Evolutionary conservation across 108 stramenopile genomes (phyloP), one percentile per base, ranked within the genome.

Genomic region (Aureococcus anophagefferens): DNA sequence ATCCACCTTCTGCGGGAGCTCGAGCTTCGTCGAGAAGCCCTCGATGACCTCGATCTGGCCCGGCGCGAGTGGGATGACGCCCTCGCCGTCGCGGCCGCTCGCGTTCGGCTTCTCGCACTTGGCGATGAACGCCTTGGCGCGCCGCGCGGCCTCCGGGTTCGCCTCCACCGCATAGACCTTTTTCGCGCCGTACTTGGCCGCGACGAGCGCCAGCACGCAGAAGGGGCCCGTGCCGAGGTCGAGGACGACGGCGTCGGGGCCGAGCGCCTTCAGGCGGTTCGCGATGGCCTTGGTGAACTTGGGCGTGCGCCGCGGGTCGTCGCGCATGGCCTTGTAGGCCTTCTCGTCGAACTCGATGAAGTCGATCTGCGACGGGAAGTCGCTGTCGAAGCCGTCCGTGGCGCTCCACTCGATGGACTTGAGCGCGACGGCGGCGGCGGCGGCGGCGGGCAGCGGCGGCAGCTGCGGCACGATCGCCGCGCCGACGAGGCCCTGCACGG

Each of bases 131-230:
- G 74, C 69, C 31, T 83, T 66, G 0, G 88, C 88, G 35, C 36
- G 40, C 25, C 35, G 64, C 0, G 85, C 86, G 21, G 79, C 84
- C 68, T 83, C 76, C 30, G 63, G 63, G 32, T 81, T 78, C 28
- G 86, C 88, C 75, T 89, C 88, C 66, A 89, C 80, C 35, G 88
- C 88, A 70, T 82, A 89, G 25, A 89, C 88, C 35, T 86, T 78
- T 25, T 77, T 77, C 25, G 88, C 88, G 11, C 88, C 88, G 30
- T 68, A 37, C 71, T 83, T 81, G 29, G 86, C 88, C 0, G 88
- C 88, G 31, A 82, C 72, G 32, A 89, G 72, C n/a, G 85, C 86
- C 78, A 89, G 86, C 16, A 85, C 35, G 17, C 85, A 85, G 73
- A 83, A 86, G 14, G 88, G 86, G 21, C 86, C 88, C 0, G 86